These are phyloP conservation scores for Solanum chmielewskii DNA, from an alignment of 257 asterid species.

Conservation along the genomic window DNA sequence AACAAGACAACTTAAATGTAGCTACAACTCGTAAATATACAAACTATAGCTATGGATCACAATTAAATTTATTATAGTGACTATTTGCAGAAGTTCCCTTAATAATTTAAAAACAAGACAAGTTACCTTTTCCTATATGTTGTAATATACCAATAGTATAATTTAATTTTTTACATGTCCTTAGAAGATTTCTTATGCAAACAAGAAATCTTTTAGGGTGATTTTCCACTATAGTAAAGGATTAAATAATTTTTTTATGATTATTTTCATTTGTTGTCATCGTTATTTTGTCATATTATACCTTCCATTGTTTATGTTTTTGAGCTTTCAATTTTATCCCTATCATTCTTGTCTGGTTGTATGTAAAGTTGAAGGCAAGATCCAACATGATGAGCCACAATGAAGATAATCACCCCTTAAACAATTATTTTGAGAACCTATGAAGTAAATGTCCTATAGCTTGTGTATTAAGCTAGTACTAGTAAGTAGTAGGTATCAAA, in stretches of 20 bases:
- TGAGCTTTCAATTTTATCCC: neutral
- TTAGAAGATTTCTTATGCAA: neutral
- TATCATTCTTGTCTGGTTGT: slow-evolving; percentile 3
- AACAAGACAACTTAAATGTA: no score
- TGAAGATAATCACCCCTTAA: neutral
- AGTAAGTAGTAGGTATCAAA: neutral
- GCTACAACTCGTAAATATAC: no score
- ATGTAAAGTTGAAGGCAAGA: slow-evolving; percentile 8
- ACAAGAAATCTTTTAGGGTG: neutral
- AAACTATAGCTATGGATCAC: no score
- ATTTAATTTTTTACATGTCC: neutral
- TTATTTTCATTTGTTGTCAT: neutral
- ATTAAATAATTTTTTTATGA: neutral
- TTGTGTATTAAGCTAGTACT: neutral
- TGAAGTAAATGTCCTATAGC: neutral
- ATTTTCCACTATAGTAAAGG: slow-evolving; percentile 10
- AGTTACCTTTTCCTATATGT: neutral
- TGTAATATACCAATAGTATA: neutral
- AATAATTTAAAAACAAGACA: neutral
- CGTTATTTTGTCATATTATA: neutral
- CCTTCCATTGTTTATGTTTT: neutral
- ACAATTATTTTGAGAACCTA: neutral
- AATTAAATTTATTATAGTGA: no score
- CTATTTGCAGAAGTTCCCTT: no score
- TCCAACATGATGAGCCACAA: neutral